Evolutionary conservation across 352 stramenopile species (phyloP), one percentile per base, ranked within the genome.

Genomic region (Blastocystis sp.): DNA sequence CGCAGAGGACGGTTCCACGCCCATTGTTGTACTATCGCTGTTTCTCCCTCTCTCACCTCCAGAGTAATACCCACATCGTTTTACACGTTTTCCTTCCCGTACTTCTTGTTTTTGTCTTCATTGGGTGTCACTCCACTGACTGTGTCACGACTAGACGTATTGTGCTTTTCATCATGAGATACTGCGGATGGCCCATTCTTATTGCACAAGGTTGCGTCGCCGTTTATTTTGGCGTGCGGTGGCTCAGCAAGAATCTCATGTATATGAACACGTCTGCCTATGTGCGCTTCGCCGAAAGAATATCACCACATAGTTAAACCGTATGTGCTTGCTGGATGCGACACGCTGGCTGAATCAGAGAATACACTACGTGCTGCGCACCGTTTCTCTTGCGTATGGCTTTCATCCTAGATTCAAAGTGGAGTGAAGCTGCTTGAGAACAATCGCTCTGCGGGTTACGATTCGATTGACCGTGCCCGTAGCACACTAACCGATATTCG

Each of bases 161-260:
- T 43, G 3, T 71, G 21, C 17, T 71, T 40, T 71, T 71, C 43
- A 71, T 45, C 21, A 64, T 64, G 28, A n/a, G 52, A 5, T 48
- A 34, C 3, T 11, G 48, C 17, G 23, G 66, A 14, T 81, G 71
- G 71, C 5, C 23, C 19, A 2, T 81, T 28, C 66, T 52, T 17
- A 38, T 60, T 28, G 52, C 52, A 66, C 17, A 62, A 28, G 14
- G 38, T 81, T 21, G 40, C 10, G 45, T 81, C 0, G 41, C 19
- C 21, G 48, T 65, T n/a, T 81, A 48, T 64, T 38, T 64, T n/a
- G 41, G 41, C 14, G 71, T 81, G 40, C 48, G 43, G 17, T 81
- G 71, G 71, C 40, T 81, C 38, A 48, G 38, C 23, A 52, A 28
- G 2, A 56, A n/a, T 19, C 64, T 81, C n/a, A 81, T 81, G 71